Base-by-base conservation (phyloP, 306 rosid genomes). In the Coriaria nepalensis region DNA sequence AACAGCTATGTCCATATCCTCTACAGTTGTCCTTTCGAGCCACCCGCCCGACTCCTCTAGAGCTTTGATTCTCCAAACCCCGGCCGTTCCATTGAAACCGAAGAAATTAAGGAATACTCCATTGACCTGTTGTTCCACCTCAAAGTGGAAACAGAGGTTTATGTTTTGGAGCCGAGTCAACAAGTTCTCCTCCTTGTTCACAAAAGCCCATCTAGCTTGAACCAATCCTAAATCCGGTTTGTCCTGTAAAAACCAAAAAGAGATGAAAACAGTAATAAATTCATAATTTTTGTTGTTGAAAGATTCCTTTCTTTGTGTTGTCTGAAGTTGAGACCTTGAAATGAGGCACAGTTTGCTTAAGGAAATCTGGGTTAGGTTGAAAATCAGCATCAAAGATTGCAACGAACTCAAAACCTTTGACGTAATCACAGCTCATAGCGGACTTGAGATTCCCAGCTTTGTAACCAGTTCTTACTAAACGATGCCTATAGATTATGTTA, bases 81-180 rank as follows among this genome's bases (percentile, higher is more conserved):
- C 96, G 14, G 96, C 96, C 45, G 96, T 88, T 73, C 96, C 96
- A 70, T 88, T 88, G 75, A 88, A 88, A 45, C 96, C 96, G 41
- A 88, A 83, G 71, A 88, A 88, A 67, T 72, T 83, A 52, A 83
- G 94, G 57, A 83, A 80, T 12, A 74, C 73, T 43, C 96, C 94
- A 64, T 88, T 88, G 57, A 88, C 96, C 61, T 88, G 96, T 57
- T 88, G 96, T 70, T 88, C 96, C 52, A 88, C 96, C 85, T 88
- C 96, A 58, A 88, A 88, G 74, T 83, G 96, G 76, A 88, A 88
- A 60, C 93, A 88, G 70, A 88, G 56, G 64, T 88, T 88, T 59
- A 88, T 84, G 58, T 83, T 88, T 63, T 88, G 96, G 55, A 88
- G 94, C 47, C 96, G 96, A 44, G 96, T 88, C 75, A 88, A 59